Percentiles rank a stretch among this genome's conserved stretches.
phyloP scores from a whole-genome alignment of 495 filamentous ascomycete species.

The Hypoxylon lenormandii region DNA sequence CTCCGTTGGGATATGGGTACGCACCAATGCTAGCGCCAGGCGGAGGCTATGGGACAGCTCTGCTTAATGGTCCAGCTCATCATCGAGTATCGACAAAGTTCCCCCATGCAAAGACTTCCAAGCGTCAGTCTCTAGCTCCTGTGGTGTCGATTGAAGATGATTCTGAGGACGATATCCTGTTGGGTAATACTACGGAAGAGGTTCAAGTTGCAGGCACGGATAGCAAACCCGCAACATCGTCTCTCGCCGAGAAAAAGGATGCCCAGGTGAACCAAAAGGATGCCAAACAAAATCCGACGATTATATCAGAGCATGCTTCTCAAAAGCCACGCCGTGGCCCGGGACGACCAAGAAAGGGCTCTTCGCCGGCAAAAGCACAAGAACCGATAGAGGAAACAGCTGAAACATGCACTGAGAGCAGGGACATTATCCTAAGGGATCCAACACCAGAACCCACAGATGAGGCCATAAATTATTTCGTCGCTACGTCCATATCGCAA shows the following conservation, averaged over 20 bases:
- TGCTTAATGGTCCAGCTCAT: not conserved
- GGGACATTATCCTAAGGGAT: not conserved
- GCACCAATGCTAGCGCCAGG: slow-evolving; percentile 7
- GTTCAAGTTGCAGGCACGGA: not conserved
- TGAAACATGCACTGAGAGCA: not conserved
- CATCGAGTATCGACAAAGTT: slow-evolving; percentile 19
- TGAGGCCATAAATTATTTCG: not conserved
- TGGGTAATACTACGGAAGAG: slow-evolving; percentile 22
- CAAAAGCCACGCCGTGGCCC: slow-evolving; percentile 15
- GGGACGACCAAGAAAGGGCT: slow-evolving; percentile 18
- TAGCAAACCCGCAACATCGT: slow-evolving; percentile 6
- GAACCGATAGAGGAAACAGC: not conserved
- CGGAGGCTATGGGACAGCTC: slow-evolving; percentile 7
- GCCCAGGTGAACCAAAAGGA: not conserved
- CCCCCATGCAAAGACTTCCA: slow-evolving; percentile 19
- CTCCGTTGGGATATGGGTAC: slow-evolving; percentile 19
- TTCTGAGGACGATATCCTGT: slow-evolving; percentile 44
- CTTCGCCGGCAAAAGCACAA: slow-evolving; percentile 5
- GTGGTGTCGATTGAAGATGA: slow-evolving; percentile 15
- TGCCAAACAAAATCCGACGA: not conserved
- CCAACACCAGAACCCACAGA: not conserved
- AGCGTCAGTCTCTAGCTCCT: slow-evolving; percentile 12
- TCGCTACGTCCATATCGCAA: not conserved
- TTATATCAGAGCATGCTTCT: not conserved
- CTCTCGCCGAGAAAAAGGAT: not conserved